A percentile compares a stretch with the other conserved stretches of the same genome.
phyloP scores from a whole-genome alignment of 2,329 filamentous ascomycete species.

The Zarea fungicola region DNA sequence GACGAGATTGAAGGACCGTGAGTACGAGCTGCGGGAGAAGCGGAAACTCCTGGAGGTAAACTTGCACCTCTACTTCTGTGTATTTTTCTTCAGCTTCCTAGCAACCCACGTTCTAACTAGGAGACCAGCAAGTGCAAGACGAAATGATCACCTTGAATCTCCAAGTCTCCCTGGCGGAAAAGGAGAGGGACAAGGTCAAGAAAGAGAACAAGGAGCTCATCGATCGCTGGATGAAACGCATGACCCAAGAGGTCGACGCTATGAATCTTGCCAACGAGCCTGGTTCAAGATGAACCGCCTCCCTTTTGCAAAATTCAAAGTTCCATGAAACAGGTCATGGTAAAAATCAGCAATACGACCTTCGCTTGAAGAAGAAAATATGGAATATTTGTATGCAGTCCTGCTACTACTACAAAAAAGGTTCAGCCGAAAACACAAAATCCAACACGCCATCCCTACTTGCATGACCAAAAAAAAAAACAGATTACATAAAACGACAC shows the following conservation, averaged over 20 bases:
- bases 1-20: slow-evolving; percentile 68
- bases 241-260: slow-evolving; percentile 77
- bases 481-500: not conserved
- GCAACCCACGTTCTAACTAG: slow-evolving; percentile 17
- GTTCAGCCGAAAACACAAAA: not conserved
- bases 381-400: slow-evolving; percentile 12
- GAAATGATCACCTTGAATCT: slow-evolving; percentile 85
- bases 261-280: slow-evolving; percentile 69
- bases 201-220: slow-evolving; percentile 85
- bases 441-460: slow-evolving; percentile 15
- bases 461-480: not conserved
- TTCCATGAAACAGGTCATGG: not conserved
- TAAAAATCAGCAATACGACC: not conserved
- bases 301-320: not conserved
- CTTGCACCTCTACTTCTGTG: not conserved
- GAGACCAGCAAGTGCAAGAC: slow-evolving; percentile 70
- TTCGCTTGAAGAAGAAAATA: not conserved
- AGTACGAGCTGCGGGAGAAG: slow-evolving; percentile 82
- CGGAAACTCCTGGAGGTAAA: slow-evolving; percentile 70
- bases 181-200: slow-evolving; percentile 65
- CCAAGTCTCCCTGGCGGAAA: slow-evolving; percentile 80
- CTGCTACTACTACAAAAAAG: slow-evolving; percentile 9
- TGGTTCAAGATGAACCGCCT: not conserved
- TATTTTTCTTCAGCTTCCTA: no score
- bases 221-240: slow-evolving; percentile 84